phyloP scores from a whole-genome alignment of 2,329 filamentous ascomycete genomes.

The Cryphonectria naterciae region DNA sequence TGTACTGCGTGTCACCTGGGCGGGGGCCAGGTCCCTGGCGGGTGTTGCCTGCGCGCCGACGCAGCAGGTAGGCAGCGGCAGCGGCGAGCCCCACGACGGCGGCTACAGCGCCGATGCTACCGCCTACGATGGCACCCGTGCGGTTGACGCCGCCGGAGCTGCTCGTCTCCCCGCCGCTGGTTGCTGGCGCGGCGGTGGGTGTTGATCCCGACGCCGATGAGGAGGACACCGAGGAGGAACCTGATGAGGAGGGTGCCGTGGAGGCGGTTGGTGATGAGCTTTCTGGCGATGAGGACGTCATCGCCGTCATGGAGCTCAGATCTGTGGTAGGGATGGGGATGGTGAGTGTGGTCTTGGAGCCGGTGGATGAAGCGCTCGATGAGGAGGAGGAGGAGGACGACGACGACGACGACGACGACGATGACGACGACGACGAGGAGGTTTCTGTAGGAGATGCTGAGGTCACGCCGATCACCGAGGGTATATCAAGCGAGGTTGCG shows the following conservation, averaged over 20 bases:
- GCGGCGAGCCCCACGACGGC: conserved; percentile 48
- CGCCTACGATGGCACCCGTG: conserved; percentile 59
- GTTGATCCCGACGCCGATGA: conserved; percentile 26
- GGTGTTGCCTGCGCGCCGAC: conserved; percentile 45
- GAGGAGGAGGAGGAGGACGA: conserved; percentile 30
- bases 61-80: conserved; percentile 49
- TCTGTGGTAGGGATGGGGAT: conserved; percentile 27
- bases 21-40: conserved; percentile 48
- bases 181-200: conserved; percentile 28
- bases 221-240: conserved; percentile 27
- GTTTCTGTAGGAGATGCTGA: conserved; percentile 32
- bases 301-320: conserved; percentile 8
- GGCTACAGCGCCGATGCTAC: conserved; percentile 56
- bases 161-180: conserved; percentile 11
- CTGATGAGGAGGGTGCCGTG: conserved; percentile 22
- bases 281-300: neutral
- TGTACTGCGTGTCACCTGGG: conserved; percentile 43
- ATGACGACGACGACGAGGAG: conserved; percentile 15
- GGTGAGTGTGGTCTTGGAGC: conserved; percentile 21
- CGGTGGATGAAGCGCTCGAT: conserved; percentile 17
- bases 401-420: too few species aligned
- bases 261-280: neutral
- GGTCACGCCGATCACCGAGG: conserved; percentile 46
- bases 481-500: conserved; percentile 43
- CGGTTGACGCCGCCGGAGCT: conserved; percentile 33